These are phyloP conservation scores for Candida patagonica DNA, from an alignment of 805 yeast genomes.

Conservation along the genomic window DNA sequence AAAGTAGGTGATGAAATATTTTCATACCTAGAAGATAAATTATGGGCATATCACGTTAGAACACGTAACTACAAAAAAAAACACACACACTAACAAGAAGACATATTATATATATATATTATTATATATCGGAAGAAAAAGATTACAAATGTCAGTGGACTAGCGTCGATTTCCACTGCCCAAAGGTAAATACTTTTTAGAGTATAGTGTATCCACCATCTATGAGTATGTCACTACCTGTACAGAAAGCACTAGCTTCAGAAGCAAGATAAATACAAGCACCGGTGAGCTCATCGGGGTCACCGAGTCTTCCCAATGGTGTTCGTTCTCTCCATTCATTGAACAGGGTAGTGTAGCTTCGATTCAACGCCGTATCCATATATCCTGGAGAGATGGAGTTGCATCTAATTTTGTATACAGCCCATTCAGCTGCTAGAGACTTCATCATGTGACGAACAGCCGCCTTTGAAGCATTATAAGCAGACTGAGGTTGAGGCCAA, in stretches of 20 bases:
- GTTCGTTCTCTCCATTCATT: conserved; percentile 55
- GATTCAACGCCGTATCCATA: conserved; percentile 61
- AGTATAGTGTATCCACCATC: conserved; percentile 48
- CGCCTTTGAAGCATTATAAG: conserved; percentile 67
- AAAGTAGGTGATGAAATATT: too few relatives aligned
- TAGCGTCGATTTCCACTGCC: too few relatives aligned
- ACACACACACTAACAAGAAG: too few relatives aligned
- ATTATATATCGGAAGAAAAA: too few relatives aligned
- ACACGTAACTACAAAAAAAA: too few relatives aligned
- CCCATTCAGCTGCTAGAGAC: conserved; percentile 70
- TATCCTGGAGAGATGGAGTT: conserved; percentile 63
- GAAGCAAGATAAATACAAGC: conserved; percentile 54
- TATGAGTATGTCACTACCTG: conserved; percentile 58
- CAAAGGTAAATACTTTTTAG: too few relatives aligned
- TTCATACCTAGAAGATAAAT: too few relatives aligned
- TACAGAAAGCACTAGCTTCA: conserved; percentile 49
- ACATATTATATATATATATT: too few relatives aligned
- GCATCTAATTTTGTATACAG: conserved; percentile 54
- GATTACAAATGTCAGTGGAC: too few relatives aligned
- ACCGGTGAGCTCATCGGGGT: conserved; percentile 61
- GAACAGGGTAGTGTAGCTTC: conserved; percentile 43
- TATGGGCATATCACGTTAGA: too few relatives aligned
- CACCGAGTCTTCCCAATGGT: conserved; percentile 61
- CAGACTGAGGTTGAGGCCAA: conserved; percentile 64
- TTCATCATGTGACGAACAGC: conserved; percentile 58